These are phyloP conservation scores for Aristolochia californica DNA, from an alignment of 164 flowering plant species.

Conservation along the genomic window DNA sequence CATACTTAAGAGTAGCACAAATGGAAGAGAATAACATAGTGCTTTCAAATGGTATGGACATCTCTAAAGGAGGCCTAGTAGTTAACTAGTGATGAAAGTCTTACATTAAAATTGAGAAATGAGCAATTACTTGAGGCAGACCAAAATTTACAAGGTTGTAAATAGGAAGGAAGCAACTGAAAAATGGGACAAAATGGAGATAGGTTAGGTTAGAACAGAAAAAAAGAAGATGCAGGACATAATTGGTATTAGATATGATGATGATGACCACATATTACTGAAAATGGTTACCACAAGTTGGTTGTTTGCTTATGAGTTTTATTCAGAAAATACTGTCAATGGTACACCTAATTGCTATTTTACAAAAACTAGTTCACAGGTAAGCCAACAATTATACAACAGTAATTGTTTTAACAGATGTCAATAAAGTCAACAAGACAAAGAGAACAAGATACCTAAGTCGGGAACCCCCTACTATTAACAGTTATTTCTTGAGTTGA, in stretches of 20 bases:
- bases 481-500: constrained; percentile 28
- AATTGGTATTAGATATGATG: too few relatives aligned
- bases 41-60: background rate
- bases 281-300: too few relatives aligned
- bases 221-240: too few relatives aligned
- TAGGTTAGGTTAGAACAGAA: too few relatives aligned
- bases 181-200: too few relatives aligned
- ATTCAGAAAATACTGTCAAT: too few relatives aligned
- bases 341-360: background rate
- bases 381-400: background rate
- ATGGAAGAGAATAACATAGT: background rate
- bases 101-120: too few relatives aligned
- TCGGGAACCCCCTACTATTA: constrained; percentile 29
- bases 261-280: too few relatives aligned
- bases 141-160: too few relatives aligned
- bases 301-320: too few relatives aligned
- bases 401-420: background rate
- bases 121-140: too few relatives aligned
- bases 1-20: background rate
- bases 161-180: too few relatives aligned
- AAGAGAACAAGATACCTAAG: constrained; percentile 31
- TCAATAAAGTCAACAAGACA: background rate
- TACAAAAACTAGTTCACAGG: background rate
- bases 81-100: background rate
- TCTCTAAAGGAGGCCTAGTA: background rate